Evolutionary conservation across 371 early-diverging fungal genomes (phyloP), one percentile per base, ranked within the genome.

Genomic region (Lichtheimia hyalospora): DNA sequence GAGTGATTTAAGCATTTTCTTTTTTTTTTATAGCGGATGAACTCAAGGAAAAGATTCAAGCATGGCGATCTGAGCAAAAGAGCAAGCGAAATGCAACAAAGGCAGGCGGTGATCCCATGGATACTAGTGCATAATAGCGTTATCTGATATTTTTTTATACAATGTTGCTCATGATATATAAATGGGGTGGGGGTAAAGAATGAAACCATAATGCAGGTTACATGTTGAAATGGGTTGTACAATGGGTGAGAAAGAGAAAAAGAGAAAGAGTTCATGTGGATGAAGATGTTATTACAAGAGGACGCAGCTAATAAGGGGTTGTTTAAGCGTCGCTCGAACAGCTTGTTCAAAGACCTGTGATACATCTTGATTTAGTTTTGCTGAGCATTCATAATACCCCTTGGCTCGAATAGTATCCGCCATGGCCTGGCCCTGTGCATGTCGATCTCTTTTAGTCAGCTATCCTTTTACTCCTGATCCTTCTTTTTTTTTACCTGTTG

Each of bases 381-480:
- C 95, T 52, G 89, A 89, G 81, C 96, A 96, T 75, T 96, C 96
- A 54, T 94, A 68, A 80, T 92, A 94, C 66, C 85, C 84, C 70
- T 73, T 74, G 18, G 95, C 96, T 24, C 82, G 77, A 67, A 96
- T 92, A 57, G 81, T 78, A 39, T 78, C 68, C 3, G 92, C 89
- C 49, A 92, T 79, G 25, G 62, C 78, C 18, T 66, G 63, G 46
- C 90, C 93, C 89, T 90, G 67, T 54, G 50, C 49, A 57, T 44
- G n/a, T 39, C 46, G 15, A 27, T 42, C 21, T 8, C 34, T 3
- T 23, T n/a, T 42, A 24, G 52, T 25, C 27, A 25, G 5, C 25
- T 5, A 57, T 7, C 5, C 85, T 71, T 46, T 91, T 89, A 16
- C 89, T 89, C 16, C 68, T 58, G 62, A 34, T 27, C 27, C 85